Evolutionary conservation across 148 eudicot species (phyloP).

Genomic region (Silene latifolia): DNA sequence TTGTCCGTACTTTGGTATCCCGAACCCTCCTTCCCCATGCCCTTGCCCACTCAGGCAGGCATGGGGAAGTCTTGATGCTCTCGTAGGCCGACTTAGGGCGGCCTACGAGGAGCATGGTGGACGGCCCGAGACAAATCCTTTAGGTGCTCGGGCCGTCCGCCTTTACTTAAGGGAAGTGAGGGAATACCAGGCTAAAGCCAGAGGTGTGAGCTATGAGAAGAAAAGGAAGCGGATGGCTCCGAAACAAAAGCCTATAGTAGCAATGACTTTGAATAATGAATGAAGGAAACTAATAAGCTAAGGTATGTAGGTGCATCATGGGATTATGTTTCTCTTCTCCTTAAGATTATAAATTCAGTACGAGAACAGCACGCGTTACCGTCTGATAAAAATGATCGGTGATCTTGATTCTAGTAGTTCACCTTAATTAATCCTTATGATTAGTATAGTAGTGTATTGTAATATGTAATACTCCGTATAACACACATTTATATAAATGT

Average conservation of each 20-base stretch:
- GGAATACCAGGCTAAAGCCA: constrained; percentile 47
- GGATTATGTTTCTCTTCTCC: not conserved
- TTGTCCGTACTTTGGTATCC: constrained; percentile 53
- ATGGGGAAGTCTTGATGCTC: constrained; percentile 55
- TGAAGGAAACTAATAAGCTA: not conserved
- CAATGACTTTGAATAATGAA: not conserved
- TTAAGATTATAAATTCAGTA: too few species aligned
- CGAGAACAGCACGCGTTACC: too few species aligned
- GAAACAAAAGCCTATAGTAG: not conserved
- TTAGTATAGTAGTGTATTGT: not conserved
- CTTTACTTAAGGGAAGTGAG: constrained; percentile 49
- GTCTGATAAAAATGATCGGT: too few species aligned
- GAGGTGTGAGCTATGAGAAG: constrained; percentile 57
- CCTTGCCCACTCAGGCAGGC: constrained; percentile 56
- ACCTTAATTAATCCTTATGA: not conserved
- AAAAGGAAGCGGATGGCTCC: constrained; percentile 34
- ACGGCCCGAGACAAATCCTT: constrained; percentile 45
- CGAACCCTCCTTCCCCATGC: constrained; percentile 50
- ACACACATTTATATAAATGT: not conserved
- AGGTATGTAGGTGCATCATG: not conserved
- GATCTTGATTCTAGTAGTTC: not conserved
- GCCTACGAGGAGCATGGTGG: constrained; percentile 57
- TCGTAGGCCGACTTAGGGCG: constrained; percentile 50
- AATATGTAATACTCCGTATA: not conserved
- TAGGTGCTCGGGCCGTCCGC: constrained; percentile 53